Percentiles rank a stretch among this genome's conserved stretches.
phyloP scores from a whole-genome alignment of 129 eudicot species.

The Smallanthus sonchifolius region DNA sequence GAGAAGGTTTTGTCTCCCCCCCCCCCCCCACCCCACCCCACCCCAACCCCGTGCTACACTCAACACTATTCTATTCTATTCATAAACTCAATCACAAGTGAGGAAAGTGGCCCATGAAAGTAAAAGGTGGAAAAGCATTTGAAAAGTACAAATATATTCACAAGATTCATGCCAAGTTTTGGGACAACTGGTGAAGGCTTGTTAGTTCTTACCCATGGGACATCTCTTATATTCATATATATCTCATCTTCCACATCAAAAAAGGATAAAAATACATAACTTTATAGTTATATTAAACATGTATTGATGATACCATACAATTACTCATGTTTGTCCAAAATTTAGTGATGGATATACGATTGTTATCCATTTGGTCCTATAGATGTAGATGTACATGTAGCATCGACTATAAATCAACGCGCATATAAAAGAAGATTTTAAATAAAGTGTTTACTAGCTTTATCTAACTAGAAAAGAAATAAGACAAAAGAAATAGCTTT shows the following conservation, averaged over 20 bases:
- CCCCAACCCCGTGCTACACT: slow-evolving; percentile 16
- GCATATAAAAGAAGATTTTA: slow-evolving; percentile 2
- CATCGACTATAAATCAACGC: background rate
- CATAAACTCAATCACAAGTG: slow-evolving; percentile 30
- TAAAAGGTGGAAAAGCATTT: slow-evolving; percentile 19
- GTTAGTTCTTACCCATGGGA: slow-evolving; percentile 21
- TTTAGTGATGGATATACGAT: slow-evolving; percentile 1
- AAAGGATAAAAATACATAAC: background rate
- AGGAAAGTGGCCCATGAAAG: slow-evolving; percentile 17
- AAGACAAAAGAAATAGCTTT: slow-evolving; percentile 26
- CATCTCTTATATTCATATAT: slow-evolving; percentile 1
- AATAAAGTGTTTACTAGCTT: slow-evolving; percentile 19
- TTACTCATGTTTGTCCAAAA: background rate
- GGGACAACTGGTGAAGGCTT: slow-evolving; percentile 24
- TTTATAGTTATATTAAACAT: background rate
- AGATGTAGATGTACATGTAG: slow-evolving; percentile 6
- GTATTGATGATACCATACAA: background rate
- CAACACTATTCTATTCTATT: slow-evolving; percentile 39
- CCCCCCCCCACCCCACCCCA: slow-evolving; percentile 7
- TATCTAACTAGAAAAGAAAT: slow-evolving; percentile 19
- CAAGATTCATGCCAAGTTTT: slow-evolving; percentile 36
- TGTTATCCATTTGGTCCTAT: slow-evolving; percentile 1
- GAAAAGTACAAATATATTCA: slow-evolving; percentile 31
- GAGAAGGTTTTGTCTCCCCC: slow-evolving; percentile 31
- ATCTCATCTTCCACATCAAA: slow-evolving; percentile 1